Evolutionary conservation across 805 yeast species (phyloP).

Genomic region (Saturnispora besseyi): DNA sequence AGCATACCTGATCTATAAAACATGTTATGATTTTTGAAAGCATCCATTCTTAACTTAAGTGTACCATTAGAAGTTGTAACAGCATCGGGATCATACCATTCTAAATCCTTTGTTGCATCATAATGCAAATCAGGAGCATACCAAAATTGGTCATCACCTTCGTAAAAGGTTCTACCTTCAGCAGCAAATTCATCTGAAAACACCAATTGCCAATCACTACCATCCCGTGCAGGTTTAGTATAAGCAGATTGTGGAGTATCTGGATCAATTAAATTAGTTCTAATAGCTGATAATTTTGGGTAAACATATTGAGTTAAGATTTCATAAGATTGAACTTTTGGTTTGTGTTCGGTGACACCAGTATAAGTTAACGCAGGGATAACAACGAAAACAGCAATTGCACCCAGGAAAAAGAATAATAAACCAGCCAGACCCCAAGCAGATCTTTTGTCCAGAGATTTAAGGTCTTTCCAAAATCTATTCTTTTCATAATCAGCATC

Average conservation of each 20-base stretch:
- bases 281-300: slow-evolving; percentile 47
- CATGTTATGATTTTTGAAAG: slow-evolving; percentile 67
- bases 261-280: slow-evolving; percentile 55
- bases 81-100: slow-evolving; percentile 95
- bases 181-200: slow-evolving; percentile 88
- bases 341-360: slow-evolving; percentile 40
- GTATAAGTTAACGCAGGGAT: slow-evolving; percentile 80
- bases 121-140: slow-evolving; percentile 76
- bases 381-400: slow-evolving; percentile 59
- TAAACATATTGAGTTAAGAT: slow-evolving; percentile 48
- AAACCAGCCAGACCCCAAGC: slow-evolving; percentile 56
- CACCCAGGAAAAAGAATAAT: slow-evolving; percentile 48
- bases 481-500: slow-evolving; percentile 80
- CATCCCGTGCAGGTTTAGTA: slow-evolving; percentile 47
- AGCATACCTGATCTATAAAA: slow-evolving; percentile 86
- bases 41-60: slow-evolving; percentile 63
- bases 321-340: neutral
- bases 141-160: slow-evolving; percentile 89
- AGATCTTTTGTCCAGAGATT: slow-evolving; percentile 55
- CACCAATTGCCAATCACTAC: slow-evolving; percentile 64
- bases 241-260: slow-evolving; percentile 51
- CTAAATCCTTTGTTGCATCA: slow-evolving; percentile 81
- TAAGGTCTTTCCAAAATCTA: slow-evolving; percentile 55
- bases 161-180: slow-evolving; percentile 84
- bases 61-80: slow-evolving; percentile 69